Percentiles rank a stretch among this genome's conserved stretches.
Evolutionary conservation across 179 eudicot species (phyloP).

Genomic region (Sideroxylon spinosum): DNA sequence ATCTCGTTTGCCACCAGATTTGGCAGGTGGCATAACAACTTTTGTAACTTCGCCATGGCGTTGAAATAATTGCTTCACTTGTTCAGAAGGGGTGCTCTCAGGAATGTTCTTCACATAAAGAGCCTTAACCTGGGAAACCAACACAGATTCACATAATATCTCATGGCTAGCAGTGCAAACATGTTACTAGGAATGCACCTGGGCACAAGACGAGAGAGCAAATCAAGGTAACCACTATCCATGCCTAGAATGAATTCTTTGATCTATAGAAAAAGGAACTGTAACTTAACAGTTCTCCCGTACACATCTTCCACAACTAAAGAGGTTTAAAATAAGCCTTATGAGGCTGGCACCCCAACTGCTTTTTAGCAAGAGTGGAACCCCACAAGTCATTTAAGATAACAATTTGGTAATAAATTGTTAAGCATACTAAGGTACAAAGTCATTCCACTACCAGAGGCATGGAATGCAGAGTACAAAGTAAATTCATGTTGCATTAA

Average conservation of each 20-base stretch:
- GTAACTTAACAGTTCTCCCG: background rate
- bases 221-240: background rate
- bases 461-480: background rate
- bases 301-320: background rate
- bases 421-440: background rate
- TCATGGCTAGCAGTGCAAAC: background rate
- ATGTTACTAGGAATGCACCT: background rate
- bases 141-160: background rate
- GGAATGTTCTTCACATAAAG: slow-evolving; percentile 97
- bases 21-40: slow-evolving; percentile 92
- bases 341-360: background rate
- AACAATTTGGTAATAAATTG: background rate
- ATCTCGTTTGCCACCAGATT: slow-evolving; percentile 87
- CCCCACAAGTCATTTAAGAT: background rate
- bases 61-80: slow-evolving; percentile 80
- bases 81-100: slow-evolving; percentile 73
- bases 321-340: background rate
- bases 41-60: slow-evolving; percentile 96
- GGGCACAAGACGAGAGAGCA: background rate
- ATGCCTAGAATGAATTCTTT: background rate
- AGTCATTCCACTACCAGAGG: background rate
- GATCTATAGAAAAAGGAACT: background rate
- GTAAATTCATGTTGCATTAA: background rate
- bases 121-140: slow-evolving; percentile 75
- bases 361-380: too few relatives aligned